Percentiles rank a stretch among this genome's conserved stretches.
These are phyloP conservation scores for sunflower (Helianthus annuus) DNA, from an alignment of 129 eudicot genomes.

Conservation along the genomic window DNA sequence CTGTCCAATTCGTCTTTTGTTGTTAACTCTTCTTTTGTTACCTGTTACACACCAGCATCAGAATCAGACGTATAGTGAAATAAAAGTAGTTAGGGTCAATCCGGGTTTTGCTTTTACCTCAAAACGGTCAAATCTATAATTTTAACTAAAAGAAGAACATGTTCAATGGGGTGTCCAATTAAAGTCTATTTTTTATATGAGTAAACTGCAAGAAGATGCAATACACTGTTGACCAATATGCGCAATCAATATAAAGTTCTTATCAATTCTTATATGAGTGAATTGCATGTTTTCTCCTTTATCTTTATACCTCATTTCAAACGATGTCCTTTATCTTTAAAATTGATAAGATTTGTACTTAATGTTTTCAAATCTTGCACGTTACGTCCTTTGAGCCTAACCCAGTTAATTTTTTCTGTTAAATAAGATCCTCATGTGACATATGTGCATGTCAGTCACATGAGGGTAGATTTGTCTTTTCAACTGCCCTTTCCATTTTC, in stretches of 20 bases:
- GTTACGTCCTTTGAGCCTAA: no score
- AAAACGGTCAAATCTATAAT: background rate
- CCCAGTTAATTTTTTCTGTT: no score
- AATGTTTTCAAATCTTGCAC: no score
- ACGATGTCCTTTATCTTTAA: no score
- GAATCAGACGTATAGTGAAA: background rate
- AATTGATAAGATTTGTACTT: no score
- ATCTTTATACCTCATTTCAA: no score
- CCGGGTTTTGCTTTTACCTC: background rate
- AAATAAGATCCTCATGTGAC: no score
- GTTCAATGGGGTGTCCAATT: background rate
- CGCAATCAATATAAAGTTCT: background rate
- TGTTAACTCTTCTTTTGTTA: constrained; percentile 90
- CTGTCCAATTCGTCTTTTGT: constrained; percentile 78
- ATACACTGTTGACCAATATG: background rate
- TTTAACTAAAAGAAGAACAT: background rate
- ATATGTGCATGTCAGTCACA: no score
- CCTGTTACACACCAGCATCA: constrained; percentile 45
- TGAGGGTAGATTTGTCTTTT: no score
- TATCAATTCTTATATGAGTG: background rate
- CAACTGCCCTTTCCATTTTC: no score
- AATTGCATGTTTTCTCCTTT: no score
- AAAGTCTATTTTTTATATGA: background rate
- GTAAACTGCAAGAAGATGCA: no score
- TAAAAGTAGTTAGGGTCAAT: background rate